phyloP scores from a whole-genome alignment of 768 basidiomycete species.

The Punctularia strigosozonata region DNA sequence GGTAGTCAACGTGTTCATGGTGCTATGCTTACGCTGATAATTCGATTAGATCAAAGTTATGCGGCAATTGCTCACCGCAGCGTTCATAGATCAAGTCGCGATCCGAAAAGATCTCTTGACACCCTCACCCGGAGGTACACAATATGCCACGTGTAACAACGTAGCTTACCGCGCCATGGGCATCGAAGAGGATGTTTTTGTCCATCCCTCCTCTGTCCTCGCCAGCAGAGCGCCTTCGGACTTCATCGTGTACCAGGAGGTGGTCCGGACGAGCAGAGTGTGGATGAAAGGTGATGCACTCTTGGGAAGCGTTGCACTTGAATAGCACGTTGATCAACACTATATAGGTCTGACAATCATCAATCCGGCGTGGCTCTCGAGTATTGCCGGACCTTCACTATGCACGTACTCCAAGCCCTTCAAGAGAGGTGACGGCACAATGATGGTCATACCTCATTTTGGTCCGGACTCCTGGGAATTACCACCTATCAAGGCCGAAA shows the following conservation, averaged over 20 bases:
- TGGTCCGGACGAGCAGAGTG: slow-evolving; percentile 60
- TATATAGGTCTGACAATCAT: slow-evolving; percentile 64
- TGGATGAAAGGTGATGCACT: slow-evolving; percentile 65
- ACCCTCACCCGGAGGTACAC: slow-evolving; percentile 42
- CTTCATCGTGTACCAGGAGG: slow-evolving; percentile 74
- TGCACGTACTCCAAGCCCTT: slow-evolving; percentile 86
- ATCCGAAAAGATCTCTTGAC: slow-evolving; percentile 76
- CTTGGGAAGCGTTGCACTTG: not conserved
- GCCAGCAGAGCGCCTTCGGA: slow-evolving; percentile 66
- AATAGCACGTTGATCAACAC: not conserved
- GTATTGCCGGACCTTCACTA: slow-evolving; percentile 63
- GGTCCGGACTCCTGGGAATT: slow-evolving; percentile 83
- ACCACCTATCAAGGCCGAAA: slow-evolving; percentile 41
- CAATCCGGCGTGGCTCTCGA: slow-evolving; percentile 81
- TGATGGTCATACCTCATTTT: slow-evolving; percentile 76
- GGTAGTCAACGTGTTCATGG: slow-evolving; percentile 25
- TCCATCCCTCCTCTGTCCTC: slow-evolving; percentile 83
- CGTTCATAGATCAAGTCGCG: slow-evolving; percentile 93
- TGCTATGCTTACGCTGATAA: not conserved
- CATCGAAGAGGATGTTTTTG: slow-evolving; percentile 76
- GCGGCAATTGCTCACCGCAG: slow-evolving; percentile 76
- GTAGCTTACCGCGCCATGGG: slow-evolving; percentile 78
- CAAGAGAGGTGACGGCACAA: slow-evolving; percentile 51
- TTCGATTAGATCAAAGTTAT: slow-evolving; percentile 69
- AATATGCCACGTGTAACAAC: slow-evolving; percentile 65